phyloP scores from a whole-genome alignment of 805 yeast genomes.

The Lipomyces mesembrius region DNA sequence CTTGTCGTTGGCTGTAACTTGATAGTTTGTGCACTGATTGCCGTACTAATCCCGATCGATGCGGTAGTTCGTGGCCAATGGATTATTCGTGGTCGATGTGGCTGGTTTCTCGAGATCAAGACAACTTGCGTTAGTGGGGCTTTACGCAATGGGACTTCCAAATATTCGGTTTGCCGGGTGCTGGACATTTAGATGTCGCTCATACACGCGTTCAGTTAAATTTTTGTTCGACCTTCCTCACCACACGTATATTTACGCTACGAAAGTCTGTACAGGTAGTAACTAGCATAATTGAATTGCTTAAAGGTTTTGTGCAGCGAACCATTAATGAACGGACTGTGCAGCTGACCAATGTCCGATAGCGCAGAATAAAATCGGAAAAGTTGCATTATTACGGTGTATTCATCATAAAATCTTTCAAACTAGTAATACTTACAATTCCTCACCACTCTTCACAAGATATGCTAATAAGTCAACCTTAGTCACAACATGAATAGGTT shows the following conservation, averaged over 20 bases:
- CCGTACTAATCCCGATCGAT: neutral
- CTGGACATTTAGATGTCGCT: too few species aligned
- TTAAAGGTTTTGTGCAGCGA: neutral
- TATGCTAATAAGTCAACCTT: constrained; percentile 77
- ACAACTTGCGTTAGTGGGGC: neutral
- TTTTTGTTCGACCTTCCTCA: too few species aligned
- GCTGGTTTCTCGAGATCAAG: neutral
- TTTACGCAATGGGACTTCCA: neutral
- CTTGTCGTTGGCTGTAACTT: neutral
- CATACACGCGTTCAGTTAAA: too few species aligned
- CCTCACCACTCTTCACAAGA: constrained; percentile 42
- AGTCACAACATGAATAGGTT: constrained; percentile 82
- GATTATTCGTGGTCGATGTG: neutral
- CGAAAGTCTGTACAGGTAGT: neutral
- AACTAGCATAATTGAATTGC: neutral
- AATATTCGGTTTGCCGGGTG: neutral
- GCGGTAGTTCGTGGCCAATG: neutral
- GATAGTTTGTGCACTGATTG: neutral
- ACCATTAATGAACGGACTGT: too few species aligned
- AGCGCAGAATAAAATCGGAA: too few species aligned
- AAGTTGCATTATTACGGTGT: neutral
- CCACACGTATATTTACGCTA: neutral
- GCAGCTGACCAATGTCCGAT: too few species aligned
- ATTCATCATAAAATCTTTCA: neutral
- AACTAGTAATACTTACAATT: constrained; percentile 8